Percentiles rank a stretch among this genome's conserved stretches.
Evolutionary conservation across 495 filamentous ascomycete genomes (phyloP).

Genomic region (Aspergillus egyptiacus): DNA sequence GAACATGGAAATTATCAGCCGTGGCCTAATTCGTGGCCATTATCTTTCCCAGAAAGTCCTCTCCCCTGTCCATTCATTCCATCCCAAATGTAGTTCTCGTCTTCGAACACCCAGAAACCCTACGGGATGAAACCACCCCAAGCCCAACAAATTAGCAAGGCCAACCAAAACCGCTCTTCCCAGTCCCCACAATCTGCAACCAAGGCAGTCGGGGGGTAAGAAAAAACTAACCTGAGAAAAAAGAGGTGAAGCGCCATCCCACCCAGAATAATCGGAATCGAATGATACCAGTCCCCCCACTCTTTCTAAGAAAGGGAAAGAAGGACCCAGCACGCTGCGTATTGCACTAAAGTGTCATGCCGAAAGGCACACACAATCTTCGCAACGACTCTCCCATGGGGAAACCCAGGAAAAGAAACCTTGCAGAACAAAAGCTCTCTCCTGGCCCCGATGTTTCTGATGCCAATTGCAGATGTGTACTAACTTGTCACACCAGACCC

Average conservation of each 20-base stretch:
- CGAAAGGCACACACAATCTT: constrained; percentile 70
- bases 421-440: neutral
- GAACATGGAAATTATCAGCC: neutral
- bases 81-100: too few relatives aligned
- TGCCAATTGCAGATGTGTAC: constrained; percentile 87
- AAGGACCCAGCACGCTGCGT: constrained; percentile 70
- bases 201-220: neutral
- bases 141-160: constrained; percentile 38
- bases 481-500: constrained; percentile 80
- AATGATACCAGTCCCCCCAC: constrained; percentile 65
- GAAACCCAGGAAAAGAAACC: constrained; percentile 26
- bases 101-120: neutral
- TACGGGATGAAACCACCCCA: constrained; percentile 10
- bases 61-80: neutral
- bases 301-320: constrained; percentile 26
- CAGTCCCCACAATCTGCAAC: constrained; percentile 19
- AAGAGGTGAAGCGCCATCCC: constrained; percentile 70
- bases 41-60: too few relatives aligned
- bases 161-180: constrained; percentile 27
- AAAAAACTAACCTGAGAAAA: constrained; percentile 56
- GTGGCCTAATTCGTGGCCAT: neutral
- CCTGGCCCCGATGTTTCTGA: constrained; percentile 86
- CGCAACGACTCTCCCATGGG: constrained; percentile 88
- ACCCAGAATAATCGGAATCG: constrained; percentile 98
- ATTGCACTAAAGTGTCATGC: constrained; percentile 99